Evolutionary conservation across 257 asterid species (phyloP), one percentile per base, ranked within the genome.

Genomic region (Gentiana macrophylla): DNA sequence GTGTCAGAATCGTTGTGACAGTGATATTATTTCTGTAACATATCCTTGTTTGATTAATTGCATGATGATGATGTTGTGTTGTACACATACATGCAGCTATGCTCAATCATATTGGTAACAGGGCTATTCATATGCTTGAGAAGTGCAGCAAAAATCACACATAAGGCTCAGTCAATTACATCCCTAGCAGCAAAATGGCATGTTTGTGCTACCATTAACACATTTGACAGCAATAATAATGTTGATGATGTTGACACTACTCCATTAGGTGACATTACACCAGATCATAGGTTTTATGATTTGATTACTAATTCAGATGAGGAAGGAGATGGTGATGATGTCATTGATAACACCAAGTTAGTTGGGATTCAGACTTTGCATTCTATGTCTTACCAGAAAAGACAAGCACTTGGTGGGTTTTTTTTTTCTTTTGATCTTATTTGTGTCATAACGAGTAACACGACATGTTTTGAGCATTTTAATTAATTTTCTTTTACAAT

Each of bases 121-220:
- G 96, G 98, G 74, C 84, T 90, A 15, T 73, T 83, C 53, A 84
- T 90, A 52, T 87, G 94, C 80, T 69, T 90, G 68, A 74, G 89
- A 5, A 90, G 98, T 32, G 98, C 98, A 5, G 89, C 98, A 12
- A 90, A 80, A 75, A 90, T 90, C 63, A 90, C 98, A 6, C 98
- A 90, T 59, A 86, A 78, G 65, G 98, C 95, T 0, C 95, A 79
- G 38, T 59, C 95, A 0, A 70, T 90, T 5, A 77, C 96, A 2
- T 76, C 87, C 4, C 81, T 86, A 50, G 96, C 96, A 3, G 84
- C 98, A 7, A 86, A 90, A 59, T 90, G 98, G 98, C 95, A 90
- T 43, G 95, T 79, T 2, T 86, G 89, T 65, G 87, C 98, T 11
- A 82, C 98, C 2, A 76, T 86, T 36, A 73, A 69, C 53, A 62